These are phyloP conservation scores for Lipomyces orientalis DNA, from an alignment of 805 yeast species.

Conservation along the genomic window DNA sequence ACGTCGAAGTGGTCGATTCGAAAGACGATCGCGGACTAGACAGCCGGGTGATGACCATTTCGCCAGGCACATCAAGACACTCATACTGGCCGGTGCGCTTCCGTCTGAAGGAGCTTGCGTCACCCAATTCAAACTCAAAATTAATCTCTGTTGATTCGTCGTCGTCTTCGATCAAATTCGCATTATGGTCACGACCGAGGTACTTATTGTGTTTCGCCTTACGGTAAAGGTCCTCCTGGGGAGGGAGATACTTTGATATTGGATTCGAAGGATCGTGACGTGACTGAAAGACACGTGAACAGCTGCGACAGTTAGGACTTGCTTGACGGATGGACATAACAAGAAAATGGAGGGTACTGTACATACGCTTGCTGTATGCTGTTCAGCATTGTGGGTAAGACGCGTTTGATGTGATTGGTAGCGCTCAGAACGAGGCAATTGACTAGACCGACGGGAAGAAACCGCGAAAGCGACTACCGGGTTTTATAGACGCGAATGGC, in stretches of 20 bases:
- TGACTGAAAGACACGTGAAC: not conserved
- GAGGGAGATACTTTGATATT: constrained; percentile 17
- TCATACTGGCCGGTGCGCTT: not conserved
- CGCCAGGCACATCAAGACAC: constrained; percentile 14
- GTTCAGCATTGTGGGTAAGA: not conserved
- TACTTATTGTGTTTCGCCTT: constrained; percentile 17
- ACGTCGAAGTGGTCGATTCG: constrained; percentile 13
- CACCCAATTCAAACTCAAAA: constrained; percentile 18
- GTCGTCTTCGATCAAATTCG: constrained; percentile 22
- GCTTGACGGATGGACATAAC: not conserved
- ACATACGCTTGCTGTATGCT: not conserved
- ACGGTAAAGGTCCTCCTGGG: not conserved
- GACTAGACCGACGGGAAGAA: not conserved
- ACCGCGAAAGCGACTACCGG: not conserved
- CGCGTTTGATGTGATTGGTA: not conserved
- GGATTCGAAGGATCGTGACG: not conserved
- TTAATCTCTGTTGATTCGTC: constrained; percentile 9
- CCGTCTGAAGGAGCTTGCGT: constrained; percentile 15
- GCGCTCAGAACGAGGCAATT: not conserved
- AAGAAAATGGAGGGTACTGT: not conserved
- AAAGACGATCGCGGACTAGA: constrained; percentile 21
- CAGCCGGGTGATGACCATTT: constrained; percentile 21
- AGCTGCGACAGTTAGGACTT: not conserved
- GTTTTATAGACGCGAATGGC: not conserved
- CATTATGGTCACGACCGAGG: constrained; percentile 7